phyloP scores from a whole-genome alignment of 257 asterid species.

The Jacaranda copaia region DNA sequence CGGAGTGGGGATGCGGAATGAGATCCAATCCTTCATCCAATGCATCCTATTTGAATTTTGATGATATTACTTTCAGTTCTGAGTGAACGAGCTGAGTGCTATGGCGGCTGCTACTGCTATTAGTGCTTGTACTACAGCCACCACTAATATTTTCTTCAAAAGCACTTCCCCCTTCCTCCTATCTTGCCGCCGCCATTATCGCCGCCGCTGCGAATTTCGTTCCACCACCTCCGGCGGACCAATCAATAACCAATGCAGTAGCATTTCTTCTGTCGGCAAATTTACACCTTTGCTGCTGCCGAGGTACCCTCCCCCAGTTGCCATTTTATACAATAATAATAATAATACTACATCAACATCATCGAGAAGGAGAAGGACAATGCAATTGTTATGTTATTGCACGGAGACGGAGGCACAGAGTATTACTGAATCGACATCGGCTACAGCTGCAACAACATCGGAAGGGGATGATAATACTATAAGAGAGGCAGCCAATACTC shows the following conservation, averaged over 20 bases:
- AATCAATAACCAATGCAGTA: slow-evolving; percentile 11
- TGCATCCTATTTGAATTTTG: no score
- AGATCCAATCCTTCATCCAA: no score
- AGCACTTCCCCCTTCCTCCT: slow-evolving; percentile 38
- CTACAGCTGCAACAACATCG: neutral
- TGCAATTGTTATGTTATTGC: slow-evolving; percentile 44
- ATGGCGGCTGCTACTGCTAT: slow-evolving; percentile 45
- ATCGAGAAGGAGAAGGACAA: neutral
- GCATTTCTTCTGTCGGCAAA: neutral
- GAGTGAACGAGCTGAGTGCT: neutral
- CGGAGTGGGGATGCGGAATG: neutral
- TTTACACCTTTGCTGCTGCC: slow-evolving; percentile 26
- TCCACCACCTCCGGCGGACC: slow-evolving; percentile 19
- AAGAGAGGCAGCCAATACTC: slow-evolving; percentile 69
- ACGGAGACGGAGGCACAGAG: slow-evolving; percentile 43
- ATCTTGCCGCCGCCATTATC: slow-evolving; percentile 19
- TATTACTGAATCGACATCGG: slow-evolving; percentile 16
- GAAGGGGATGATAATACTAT: slow-evolving; percentile 39
- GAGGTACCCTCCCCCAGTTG: slow-evolving; percentile 5
- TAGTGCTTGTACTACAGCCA: slow-evolving; percentile 26
- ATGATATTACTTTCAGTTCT: no score
- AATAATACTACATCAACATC: neutral
- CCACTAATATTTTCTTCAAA: slow-evolving; percentile 18
- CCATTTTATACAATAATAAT: neutral
- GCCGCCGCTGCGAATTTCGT: neutral